Evolutionary conservation across 2,329 filamentous ascomycete genomes (phyloP), one percentile per base, ranked within the genome.

Genomic region (Cercospora sojina): DNA sequence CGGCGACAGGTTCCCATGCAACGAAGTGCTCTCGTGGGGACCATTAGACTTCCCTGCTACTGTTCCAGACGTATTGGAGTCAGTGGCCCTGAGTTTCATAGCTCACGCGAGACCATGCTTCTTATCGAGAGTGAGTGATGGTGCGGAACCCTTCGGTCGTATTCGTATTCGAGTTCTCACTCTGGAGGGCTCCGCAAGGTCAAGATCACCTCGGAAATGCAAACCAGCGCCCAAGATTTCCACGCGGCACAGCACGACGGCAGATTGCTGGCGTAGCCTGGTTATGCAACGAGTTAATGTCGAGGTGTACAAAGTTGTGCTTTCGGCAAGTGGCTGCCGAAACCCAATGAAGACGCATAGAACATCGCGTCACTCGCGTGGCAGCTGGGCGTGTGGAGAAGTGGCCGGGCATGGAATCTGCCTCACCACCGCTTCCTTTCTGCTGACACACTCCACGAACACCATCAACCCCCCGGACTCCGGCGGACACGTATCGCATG

Each of bases 281-380:
- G 43, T 18, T 20, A 49, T 49, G 43, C 43, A 23, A 49, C 35
- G n/a, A n/a, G n/a, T n/a, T 38, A 38, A 38, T 38, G 35, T 38
- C 35, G 43, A 49, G n/a, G 23, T 20, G 20, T 49, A 20, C 43
- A 18, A 55, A 20, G 51, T 55, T 55, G 27, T 55, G 51, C 47
- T 51, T 31, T 29, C 51, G 51, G 51, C 23, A 55, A 12, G 12
- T 55, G 51, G 6, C 51, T 27, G 27, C 23, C 51, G 51, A 55
- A 55, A 55, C 12, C 27, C 51, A 27, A 55, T 27, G 7, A 27
- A 27, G 51, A 16, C 51, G 51, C 51, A 38, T 38, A n/a, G n/a
- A n/a, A n/a, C n/a, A 58, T 59, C 57, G 57, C 57, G 57, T 59
- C 57, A 59, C 35, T 59, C 57, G 23, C 51, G 51, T 55, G 49